Evolutionary conservation across 495 filamentous ascomycete species (phyloP).

Genomic region (Hypomontagnella submonticulosa): DNA sequence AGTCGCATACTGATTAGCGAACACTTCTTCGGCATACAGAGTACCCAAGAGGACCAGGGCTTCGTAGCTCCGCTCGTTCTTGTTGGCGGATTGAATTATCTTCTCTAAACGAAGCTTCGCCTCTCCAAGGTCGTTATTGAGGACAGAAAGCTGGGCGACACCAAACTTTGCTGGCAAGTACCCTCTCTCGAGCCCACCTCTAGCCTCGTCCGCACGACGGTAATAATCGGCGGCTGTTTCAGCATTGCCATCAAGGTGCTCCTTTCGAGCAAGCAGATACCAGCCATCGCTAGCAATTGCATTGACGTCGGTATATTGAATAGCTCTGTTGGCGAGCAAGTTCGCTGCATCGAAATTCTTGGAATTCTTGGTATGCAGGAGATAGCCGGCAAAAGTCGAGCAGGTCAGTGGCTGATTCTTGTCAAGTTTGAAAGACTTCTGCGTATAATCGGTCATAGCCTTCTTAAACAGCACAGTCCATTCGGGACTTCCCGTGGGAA

Average conservation of each 20-base stretch:
- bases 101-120: slow-evolving; percentile 95
- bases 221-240: slow-evolving; percentile 83
- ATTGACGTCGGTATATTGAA: slow-evolving; percentile 94
- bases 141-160: slow-evolving; percentile 83
- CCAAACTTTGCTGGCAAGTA: slow-evolving; percentile 95
- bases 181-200: slow-evolving; percentile 86
- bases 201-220: slow-evolving; percentile 83
- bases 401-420: slow-evolving; percentile 92
- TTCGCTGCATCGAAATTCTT: slow-evolving; percentile 70
- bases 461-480: slow-evolving; percentile 88
- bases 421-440: slow-evolving; percentile 94
- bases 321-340: slow-evolving; percentile 87
- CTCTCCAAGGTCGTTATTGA: slow-evolving; percentile 84
- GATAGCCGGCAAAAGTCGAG: slow-evolving; percentile 87
- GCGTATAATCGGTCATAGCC: slow-evolving; percentile 92
- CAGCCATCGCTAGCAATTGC: slow-evolving; percentile 95
- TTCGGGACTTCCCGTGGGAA: slow-evolving; percentile 75
- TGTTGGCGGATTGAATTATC: slow-evolving; percentile 76
- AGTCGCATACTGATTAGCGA: slow-evolving; percentile 74
- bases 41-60: slow-evolving; percentile 90
- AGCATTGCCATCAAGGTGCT: slow-evolving; percentile 77
- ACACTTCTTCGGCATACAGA: slow-evolving; percentile 92
- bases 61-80: slow-evolving; percentile 76
- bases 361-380: slow-evolving; percentile 80
- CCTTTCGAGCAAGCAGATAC: slow-evolving; percentile 91